These are phyloP conservation scores for Didymella sp. DNA, from an alignment of 2,329 filamentous ascomycete species.

Conservation along the genomic window DNA sequence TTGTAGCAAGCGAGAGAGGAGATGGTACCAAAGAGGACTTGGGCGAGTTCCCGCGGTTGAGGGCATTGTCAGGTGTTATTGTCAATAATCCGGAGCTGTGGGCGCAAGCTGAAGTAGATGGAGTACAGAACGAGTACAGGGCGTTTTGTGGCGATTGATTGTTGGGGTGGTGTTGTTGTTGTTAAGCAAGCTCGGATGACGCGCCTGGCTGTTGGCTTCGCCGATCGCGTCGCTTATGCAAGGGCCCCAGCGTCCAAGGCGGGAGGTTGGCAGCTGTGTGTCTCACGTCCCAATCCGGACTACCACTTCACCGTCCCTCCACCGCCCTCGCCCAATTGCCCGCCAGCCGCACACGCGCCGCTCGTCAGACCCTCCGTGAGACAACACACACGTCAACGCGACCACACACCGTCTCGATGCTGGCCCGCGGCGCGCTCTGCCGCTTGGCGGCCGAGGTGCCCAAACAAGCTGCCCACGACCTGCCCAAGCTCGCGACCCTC, in stretches of 20 bases:
- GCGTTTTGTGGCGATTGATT: conserved; percentile 22
- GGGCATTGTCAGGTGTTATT: conserved; percentile 40
- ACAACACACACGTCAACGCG: conserved; percentile 4
- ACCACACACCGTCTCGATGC: conserved; percentile 36
- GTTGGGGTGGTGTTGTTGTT: conserved; percentile 28
- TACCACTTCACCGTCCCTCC: conserved; percentile 19
- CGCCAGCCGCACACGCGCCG: conserved; percentile 26
- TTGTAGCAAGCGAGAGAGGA: conserved; percentile 47
- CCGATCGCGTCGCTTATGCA: conserved; percentile 19
- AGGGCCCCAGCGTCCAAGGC: conserved; percentile 16
- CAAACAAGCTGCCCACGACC: conserved; percentile 46
- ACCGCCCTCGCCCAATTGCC: conserved; percentile 26
- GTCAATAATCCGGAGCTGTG: conserved; percentile 10
- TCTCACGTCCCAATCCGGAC: conserved; percentile 23
- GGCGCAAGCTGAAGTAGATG: conserved; percentile 3
- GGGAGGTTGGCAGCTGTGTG: conserved; percentile 13
- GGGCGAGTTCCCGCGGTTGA: conserved; percentile 33
- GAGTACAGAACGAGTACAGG: conserved; percentile 5
- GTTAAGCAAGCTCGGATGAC: conserved; percentile 17
- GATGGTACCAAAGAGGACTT: conserved; percentile 28
- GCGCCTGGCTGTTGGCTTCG: conserved; percentile 20
- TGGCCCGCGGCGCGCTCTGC: conserved; percentile 46
- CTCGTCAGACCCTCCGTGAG: conserved; percentile 19
- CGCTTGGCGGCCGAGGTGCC: conserved; percentile 46
- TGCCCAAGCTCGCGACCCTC: conserved; percentile 44